Conservation (phyloP, 352 stramenopile species). For the Thraustotheca clavata region DNA sequence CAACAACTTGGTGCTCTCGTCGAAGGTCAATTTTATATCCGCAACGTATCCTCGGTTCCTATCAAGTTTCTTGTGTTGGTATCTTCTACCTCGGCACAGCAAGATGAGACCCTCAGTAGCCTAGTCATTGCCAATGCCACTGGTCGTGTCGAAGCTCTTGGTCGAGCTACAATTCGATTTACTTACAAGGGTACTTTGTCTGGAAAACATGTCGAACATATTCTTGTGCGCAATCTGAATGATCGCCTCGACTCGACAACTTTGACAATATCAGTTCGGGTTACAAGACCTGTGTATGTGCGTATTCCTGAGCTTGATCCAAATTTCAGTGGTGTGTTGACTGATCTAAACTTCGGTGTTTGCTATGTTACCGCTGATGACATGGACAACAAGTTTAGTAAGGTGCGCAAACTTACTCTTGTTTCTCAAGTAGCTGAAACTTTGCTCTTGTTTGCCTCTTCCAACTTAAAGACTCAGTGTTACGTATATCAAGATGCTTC, state of each 20-base stretch:
- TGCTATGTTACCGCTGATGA: conserved; percentile 79
- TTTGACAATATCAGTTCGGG: conserved; percentile 49
- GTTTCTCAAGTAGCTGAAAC: conserved; percentile 69
- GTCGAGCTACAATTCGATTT: conserved; percentile 45
- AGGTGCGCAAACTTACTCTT: conserved; percentile 77
- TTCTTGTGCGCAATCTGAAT: conserved; percentile 74
- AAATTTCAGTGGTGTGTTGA: conserved; percentile 57
- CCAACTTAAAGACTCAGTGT: conserved; percentile 84
- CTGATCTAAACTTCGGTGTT: conserved; percentile 63
- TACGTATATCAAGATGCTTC: conserved; percentile 78
- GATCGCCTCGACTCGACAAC: conserved; percentile 68
- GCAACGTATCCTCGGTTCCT: conserved; percentile 53
- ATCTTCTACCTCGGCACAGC: conserved; percentile 25
- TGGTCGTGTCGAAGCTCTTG: conserved; percentile 48
- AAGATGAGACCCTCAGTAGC: conserved; percentile 24
- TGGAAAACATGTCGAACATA: conserved; percentile 67
- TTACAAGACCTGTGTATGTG: conserved; percentile 77
- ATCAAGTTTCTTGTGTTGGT: conserved; percentile 69
- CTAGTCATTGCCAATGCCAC: conserved; percentile 68
- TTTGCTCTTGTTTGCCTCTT: conserved; percentile 68
- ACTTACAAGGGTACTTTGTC: conserved; percentile 51
- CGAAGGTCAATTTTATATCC: conserved; percentile 49
- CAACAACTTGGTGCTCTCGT: conserved; percentile 59
- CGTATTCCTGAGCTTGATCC: conserved; percentile 73
- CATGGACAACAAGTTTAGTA: conserved; percentile 78